phyloP scores from a whole-genome alignment of 2,329 filamentous ascomycete species.

The Phialophora expanda region DNA sequence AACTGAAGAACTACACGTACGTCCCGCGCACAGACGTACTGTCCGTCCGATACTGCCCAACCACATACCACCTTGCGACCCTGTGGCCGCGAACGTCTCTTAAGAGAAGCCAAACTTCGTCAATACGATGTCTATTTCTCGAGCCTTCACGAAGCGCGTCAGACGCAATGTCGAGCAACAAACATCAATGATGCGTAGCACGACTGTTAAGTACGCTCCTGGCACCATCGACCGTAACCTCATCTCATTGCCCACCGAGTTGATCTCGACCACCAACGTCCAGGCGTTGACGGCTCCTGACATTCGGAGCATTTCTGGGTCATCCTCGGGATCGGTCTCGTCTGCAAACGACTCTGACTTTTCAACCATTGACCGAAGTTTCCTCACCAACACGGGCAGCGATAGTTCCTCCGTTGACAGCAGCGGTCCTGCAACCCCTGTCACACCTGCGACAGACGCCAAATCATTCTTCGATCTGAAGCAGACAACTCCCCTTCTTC shows the following conservation, averaged over 20 bases:
- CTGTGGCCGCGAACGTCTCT: conserved; percentile 8
- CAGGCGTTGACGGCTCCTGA: conserved; percentile 93
- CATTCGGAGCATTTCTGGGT: conserved; percentile 58
- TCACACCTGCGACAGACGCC: conserved; percentile 61
- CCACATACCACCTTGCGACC: background rate
- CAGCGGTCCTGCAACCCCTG: conserved; percentile 48
- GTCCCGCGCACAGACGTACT: no score
- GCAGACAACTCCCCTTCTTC: conserved; percentile 68
- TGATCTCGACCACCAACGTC: conserved; percentile 95
- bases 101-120: conserved; percentile 2
- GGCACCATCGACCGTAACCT: conserved; percentile 54
- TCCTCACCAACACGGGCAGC: conserved; percentile 54
- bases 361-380: conserved; percentile 54
- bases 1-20: conserved; percentile 1
- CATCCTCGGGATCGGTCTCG: conserved; percentile 58
- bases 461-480: conserved; percentile 66
- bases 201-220: conserved; percentile 51
- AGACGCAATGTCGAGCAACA: conserved; percentile 53
- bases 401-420: conserved; percentile 46
- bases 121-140: conserved; percentile 44
- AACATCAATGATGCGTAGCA: conserved; percentile 50
- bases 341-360: conserved; percentile 71
- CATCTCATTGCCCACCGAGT: conserved; percentile 84
- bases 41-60: background rate
- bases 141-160: conserved; percentile 56